Evolutionary conservation across 805 yeast species (phyloP).

Genomic region (Candida tibetensis): DNA sequence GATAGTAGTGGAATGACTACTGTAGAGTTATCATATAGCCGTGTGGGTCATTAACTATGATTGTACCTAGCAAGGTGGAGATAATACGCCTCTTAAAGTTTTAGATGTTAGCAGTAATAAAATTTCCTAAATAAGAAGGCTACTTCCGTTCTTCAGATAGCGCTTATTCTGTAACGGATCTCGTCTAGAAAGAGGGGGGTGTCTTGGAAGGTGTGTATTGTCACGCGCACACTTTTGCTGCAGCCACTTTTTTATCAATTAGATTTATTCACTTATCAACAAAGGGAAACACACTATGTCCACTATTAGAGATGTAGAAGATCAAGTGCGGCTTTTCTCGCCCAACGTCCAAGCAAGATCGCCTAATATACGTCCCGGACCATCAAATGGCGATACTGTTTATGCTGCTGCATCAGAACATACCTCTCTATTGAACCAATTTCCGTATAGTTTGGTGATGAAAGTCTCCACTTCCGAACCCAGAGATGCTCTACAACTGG

Average conservation of each 20-base stretch:
- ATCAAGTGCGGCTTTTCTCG: neutral
- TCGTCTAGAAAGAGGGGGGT: no score
- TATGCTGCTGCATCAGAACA: neutral
- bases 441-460: slow-evolving; percentile 25
- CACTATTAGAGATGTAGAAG: neutral
- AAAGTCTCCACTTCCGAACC: slow-evolving; percentile 47
- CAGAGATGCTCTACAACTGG: slow-evolving; percentile 53
- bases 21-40: no score
- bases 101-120: no score
- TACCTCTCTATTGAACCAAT: slow-evolving; percentile 1
- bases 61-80: no score
- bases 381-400: neutral
- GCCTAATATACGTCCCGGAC: neutral
- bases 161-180: no score
- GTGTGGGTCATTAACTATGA: no score
- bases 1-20: no score
- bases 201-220: no score
- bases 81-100: no score
- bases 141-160: no score
- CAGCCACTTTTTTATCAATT: neutral
- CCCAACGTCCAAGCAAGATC: neutral
- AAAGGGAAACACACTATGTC: neutral
- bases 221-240: no score
- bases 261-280: neutral
- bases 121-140: no score